Evolutionary conservation across 1,139 yeast species (phyloP).

Genomic region (Geotrichum fermentans): DNA sequence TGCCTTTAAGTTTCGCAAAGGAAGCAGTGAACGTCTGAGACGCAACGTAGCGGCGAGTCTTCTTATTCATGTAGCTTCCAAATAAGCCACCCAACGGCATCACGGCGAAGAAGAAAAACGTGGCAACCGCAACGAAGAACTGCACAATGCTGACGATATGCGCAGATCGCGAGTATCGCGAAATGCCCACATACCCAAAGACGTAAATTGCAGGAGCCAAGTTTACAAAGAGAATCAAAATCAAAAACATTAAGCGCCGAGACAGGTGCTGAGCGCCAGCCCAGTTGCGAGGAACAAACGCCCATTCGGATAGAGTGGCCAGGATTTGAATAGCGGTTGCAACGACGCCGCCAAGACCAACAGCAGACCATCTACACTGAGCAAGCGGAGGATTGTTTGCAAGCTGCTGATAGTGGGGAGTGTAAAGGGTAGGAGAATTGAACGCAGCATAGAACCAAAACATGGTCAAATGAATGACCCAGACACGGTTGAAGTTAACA

Average conservation of each 20-base stretch:
- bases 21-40: conserved; percentile 96
- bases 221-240: conserved; percentile 62
- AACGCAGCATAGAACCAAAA: conserved; percentile 95
- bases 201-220: conserved; percentile 84
- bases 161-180: conserved; percentile 66
- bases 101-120: conserved; percentile 80
- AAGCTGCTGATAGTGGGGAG: conserved; percentile 78
- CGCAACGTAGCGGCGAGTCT: conserved; percentile 84
- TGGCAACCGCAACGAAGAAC: conserved; percentile 80
- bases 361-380: conserved; percentile 88
- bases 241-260: conserved; percentile 75
- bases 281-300: conserved; percentile 96
- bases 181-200: conserved; percentile 66
- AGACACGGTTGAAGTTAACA: conserved; percentile 95
- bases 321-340: conserved; percentile 75
- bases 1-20: conserved; percentile 71
- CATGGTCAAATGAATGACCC: conserved; percentile 85
- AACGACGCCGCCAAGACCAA: conserved; percentile 87
- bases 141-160: conserved; percentile 79
- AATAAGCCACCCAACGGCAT: conserved; percentile 98
- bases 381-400: conserved; percentile 79
- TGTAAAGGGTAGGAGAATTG: conserved; percentile 87
- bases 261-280: conserved; percentile 97
- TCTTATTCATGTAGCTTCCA: conserved; percentile 78
- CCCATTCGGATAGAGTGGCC: conserved; percentile 92